Evolutionary conservation across 176 grass and related monocot species (phyloP).

Genomic region (Triticum dicoccoides): DNA sequence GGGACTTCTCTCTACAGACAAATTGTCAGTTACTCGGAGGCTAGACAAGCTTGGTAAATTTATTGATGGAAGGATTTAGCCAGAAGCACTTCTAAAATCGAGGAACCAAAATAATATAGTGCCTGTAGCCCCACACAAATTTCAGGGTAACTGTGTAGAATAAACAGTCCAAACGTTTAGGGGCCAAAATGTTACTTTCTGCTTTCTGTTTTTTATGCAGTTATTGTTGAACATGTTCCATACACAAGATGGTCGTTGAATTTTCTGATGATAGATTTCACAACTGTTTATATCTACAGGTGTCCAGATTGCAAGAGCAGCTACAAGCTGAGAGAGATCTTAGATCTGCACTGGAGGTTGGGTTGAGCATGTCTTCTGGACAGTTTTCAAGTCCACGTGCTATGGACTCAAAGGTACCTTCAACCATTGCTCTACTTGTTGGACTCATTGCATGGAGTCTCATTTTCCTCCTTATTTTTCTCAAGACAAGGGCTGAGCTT

Average conservation of each 20-base stretch:
- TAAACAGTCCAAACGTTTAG: background rate
- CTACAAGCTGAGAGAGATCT: conserved; percentile 98
- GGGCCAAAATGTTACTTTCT: background rate
- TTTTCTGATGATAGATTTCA: conserved; percentile 8
- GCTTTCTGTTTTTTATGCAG: background rate
- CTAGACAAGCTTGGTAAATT: conserved; percentile 8
- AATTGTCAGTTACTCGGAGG: background rate
- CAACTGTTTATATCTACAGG: conserved; percentile 48
- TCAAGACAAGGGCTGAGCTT: conserved; percentile 89
- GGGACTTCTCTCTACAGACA: background rate
- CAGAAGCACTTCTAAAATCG: background rate
- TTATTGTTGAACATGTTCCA: conserved; percentile 12
- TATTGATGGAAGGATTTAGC: conserved; percentile 16
- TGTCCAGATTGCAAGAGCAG: conserved; percentile 98
- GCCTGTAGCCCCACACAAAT: background rate
- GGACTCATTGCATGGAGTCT: conserved; percentile 26
- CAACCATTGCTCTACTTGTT: background rate
- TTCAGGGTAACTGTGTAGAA: background rate
- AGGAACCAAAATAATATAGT: conserved; percentile 12
- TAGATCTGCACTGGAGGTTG: conserved; percentile 94
- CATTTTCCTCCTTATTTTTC: conserved; percentile 29
- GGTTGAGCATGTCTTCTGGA: conserved; percentile 94
- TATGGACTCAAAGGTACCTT: conserved; percentile 87
- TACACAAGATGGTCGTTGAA: conserved; percentile 18
- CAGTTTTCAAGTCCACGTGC: conserved; percentile 74